phyloP scores from a whole-genome alignment of 495 filamentous ascomycete species.

The Hypoxylon lenormandii region DNA sequence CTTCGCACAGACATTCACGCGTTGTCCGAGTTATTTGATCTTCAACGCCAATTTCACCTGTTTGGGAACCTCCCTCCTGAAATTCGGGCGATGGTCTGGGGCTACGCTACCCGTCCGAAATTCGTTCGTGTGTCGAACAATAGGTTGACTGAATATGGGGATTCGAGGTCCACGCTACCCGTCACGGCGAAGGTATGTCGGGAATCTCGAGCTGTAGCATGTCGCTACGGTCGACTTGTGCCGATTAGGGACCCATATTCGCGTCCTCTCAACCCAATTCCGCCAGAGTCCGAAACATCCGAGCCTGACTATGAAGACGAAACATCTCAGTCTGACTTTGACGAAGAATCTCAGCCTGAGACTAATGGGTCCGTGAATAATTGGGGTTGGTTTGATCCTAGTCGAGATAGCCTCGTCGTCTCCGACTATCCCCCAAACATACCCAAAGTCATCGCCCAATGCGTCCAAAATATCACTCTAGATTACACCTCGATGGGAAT shows the following conservation, averaged over 20 bases:
- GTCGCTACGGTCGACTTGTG: neutral
- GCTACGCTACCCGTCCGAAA: conserved; percentile 12
- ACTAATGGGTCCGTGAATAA: no score
- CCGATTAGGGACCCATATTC: neutral
- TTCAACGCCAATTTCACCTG: conserved; percentile 2
- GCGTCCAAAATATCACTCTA: no score
- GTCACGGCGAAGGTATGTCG: conserved; percentile 24
- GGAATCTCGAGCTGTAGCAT: conserved; percentile 18
- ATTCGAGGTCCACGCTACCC: neutral
- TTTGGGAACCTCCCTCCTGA: conserved; percentile 24
- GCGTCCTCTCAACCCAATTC: neutral
- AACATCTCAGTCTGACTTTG: no score
- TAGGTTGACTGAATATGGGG: no score
- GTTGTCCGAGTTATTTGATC: neutral
- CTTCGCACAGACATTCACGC: neutral
- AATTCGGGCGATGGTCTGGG: conserved; percentile 28
- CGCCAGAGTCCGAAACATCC: neutral
- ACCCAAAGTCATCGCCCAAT: no score
- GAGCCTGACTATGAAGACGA: no score
- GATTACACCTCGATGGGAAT: no score
- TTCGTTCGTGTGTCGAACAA: neutral
- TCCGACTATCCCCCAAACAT: neutral
- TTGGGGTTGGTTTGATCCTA: conserved; percentile 23
- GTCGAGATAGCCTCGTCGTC: neutral
- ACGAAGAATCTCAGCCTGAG: no score